Evolutionary conservation across 202 grass and related monocot genomes (phyloP).

Genomic region (Setaria italica): DNA sequence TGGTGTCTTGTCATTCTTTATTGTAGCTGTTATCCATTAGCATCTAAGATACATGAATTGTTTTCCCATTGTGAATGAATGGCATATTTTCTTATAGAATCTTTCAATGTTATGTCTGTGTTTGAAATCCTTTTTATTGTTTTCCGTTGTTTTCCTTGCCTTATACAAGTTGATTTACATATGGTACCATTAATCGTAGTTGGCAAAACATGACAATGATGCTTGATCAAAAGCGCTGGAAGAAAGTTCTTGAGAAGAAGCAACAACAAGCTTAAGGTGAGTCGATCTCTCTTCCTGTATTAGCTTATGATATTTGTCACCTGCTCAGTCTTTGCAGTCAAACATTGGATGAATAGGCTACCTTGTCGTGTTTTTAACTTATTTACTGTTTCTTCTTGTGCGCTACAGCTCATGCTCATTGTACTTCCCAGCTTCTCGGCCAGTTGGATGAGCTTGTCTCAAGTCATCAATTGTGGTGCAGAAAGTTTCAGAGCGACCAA

Average conservation of each 20-base stretch:
- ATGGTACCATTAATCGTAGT: constrained; percentile 48
- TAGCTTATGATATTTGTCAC: neutral
- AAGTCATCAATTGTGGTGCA: neutral
- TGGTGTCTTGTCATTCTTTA: too few relatives aligned
- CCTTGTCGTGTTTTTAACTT: neutral
- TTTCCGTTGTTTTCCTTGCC: neutral
- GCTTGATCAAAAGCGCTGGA: constrained; percentile 78
- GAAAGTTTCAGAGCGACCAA: constrained; percentile 8
- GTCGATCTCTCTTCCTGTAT: neutral
- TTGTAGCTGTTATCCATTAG: too few relatives aligned
- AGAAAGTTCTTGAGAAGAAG: constrained; percentile 75
- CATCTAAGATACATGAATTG: too few relatives aligned
- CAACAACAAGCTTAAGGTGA: constrained; percentile 50
- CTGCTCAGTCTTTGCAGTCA: neutral
- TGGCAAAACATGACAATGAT: constrained; percentile 69
- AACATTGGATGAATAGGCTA: neutral
- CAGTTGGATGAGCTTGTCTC: constrained; percentile 17
- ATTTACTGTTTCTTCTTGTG: neutral
- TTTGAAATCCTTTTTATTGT: neutral
- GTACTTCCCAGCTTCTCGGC: neutral
- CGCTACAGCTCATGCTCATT: constrained; percentile 7
- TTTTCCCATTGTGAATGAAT: too few relatives aligned
- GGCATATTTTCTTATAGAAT: too few relatives aligned
- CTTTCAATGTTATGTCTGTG: neutral
- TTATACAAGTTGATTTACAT: constrained; percentile 29